Percentiles rank a stretch among this genome's conserved stretches.
Evolutionary conservation across 2,329 filamentous ascomycete species (phyloP).

Genomic region (Aspergillus pseudoviridinutans): DNA sequence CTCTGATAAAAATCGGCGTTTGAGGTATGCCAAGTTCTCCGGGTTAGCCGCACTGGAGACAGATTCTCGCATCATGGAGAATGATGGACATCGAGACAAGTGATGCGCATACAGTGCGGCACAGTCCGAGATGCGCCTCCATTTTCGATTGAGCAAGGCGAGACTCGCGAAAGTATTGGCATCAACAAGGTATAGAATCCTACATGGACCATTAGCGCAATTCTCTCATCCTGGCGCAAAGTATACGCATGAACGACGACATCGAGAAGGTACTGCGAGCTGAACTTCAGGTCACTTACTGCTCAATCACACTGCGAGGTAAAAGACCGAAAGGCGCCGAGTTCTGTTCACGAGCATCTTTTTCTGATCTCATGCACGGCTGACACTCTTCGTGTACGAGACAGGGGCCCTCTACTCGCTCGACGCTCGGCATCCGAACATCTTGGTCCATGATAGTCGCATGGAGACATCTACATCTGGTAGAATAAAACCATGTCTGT

Average conservation of each 20-base stretch:
- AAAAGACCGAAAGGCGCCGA: constrained; percentile 20
- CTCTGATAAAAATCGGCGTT: constrained; percentile 64
- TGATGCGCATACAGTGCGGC: constrained; percentile 45
- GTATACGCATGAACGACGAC: background rate
- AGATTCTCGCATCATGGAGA: constrained; percentile 34
- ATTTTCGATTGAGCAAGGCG: constrained; percentile 42
- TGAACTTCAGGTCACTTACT: constrained; percentile 18
- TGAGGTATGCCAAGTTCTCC: constrained; percentile 55
- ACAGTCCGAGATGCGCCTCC: constrained; percentile 42
- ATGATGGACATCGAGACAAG: constrained; percentile 42
- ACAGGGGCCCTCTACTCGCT: constrained; percentile 12
- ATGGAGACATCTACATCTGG: constrained; percentile 15
- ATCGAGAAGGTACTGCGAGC: constrained; percentile 3
- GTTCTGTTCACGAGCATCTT: constrained; percentile 5
- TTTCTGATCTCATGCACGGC: constrained; percentile 1
- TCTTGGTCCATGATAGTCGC: constrained; percentile 22
- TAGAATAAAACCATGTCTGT: constrained; percentile 9
- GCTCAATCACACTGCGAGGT: constrained; percentile 26
- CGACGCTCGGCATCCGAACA: constrained; percentile 14
- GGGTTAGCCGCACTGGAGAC: constrained; percentile 35
- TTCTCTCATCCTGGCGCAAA: background rate
- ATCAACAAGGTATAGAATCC: constrained; percentile 46
- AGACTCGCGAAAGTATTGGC: constrained; percentile 47
- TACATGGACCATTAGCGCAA: constrained; percentile 25
- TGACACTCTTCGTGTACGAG: constrained; percentile 7